A percentile compares a stretch with the other conserved stretches of the same genome.
These are phyloP conservation scores for Trichophyton verrucosum DNA, from an alignment of 2,329 filamentous ascomycete genomes.

Conservation along the genomic window DNA sequence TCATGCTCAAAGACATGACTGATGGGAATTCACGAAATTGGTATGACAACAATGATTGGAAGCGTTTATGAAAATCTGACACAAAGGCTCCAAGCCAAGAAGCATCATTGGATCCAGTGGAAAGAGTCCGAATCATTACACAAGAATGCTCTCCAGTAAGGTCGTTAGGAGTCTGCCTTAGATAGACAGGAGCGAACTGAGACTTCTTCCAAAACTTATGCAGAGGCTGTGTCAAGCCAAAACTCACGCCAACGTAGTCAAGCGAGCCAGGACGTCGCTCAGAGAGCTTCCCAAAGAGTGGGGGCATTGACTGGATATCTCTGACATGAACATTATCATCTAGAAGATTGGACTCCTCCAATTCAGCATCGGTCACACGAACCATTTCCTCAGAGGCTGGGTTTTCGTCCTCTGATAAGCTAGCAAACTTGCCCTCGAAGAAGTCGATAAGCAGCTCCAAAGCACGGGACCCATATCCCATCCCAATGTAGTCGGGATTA, in stretches of 20 bases:
- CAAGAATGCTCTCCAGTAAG: constrained; percentile 95
- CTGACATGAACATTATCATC: constrained; percentile 82
- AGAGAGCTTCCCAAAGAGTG: constrained; percentile 75
- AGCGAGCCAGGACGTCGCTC: constrained; percentile 68
- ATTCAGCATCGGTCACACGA: constrained; percentile 68
- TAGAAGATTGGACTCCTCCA: constrained; percentile 61
- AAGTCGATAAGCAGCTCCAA: constrained; percentile 80
- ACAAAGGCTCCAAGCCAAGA: constrained; percentile 86
- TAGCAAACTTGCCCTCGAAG: constrained; percentile 86
- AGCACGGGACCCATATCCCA: constrained; percentile 88
- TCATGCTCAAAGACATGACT: constrained; percentile 68
- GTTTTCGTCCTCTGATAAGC: constrained; percentile 59
- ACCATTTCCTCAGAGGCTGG: constrained; percentile 49
- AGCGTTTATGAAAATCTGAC: constrained; percentile 88
- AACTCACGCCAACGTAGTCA: constrained; percentile 92
- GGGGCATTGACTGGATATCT: constrained; percentile 83
- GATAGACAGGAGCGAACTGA: constrained; percentile 76
- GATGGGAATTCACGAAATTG: constrained; percentile 77
- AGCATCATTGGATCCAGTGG: constrained; percentile 47
- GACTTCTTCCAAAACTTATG: constrained; percentile 97
- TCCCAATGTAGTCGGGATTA: constrained; percentile 80
- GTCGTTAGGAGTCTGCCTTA: constrained; percentile 90
- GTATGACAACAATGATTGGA: constrained; percentile 78
- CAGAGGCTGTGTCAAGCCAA: constrained; percentile 72
- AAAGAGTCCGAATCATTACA: constrained; percentile 82